Base-by-base conservation (phyloP, 2,329 filamentous ascomycete genomes). In the Trichoderma pleuroti region DNA sequence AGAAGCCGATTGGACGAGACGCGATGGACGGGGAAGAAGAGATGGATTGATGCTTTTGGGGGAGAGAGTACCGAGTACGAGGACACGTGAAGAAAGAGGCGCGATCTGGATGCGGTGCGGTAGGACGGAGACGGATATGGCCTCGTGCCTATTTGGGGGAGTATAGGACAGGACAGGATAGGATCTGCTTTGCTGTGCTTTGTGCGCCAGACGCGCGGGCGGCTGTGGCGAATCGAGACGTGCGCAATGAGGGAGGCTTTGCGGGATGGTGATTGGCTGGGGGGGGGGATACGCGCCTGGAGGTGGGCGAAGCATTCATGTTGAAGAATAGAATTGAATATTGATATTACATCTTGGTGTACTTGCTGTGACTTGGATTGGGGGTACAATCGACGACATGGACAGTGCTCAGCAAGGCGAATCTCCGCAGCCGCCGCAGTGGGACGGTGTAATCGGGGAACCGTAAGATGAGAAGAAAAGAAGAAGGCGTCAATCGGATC, bases 371-470 rank as follows among this genome's bases (percentile, higher is more conserved):
- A 12, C 34, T 16, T 16, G 12, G 34, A n/a, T 24, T n/a, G 10
- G 42, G n/a, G 10, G 21, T 24, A 46, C 11, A 52, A 63, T n/a
- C 5, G 24, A 57, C 18, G 42, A 42, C 21, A 36, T 49, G 42
- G 18, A 49, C n/a, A 24, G 21, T 21, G 30, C 28, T 11, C 54
- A n/a, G 26, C 8, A 32, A 21, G 32, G 61, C 64, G 56, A 71
- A 71, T 68, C 52, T 71, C 60, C 71, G 71, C 59, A 72, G 69
- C 71, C 69, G 71, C 71, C 52, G 61, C 54, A 39, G 62, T 67
- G 56, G 68, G 71, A 59, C 52, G n/a, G 26, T 32, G 42, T n/a
- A 28, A 24, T 32, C 32, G 21, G 57, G 21, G 39, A 60, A 42
- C 57, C 32, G 57, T 36, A 36, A 61, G 21, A 61, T 42, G 21